phyloP scores from a whole-genome alignment of 2,329 filamentous ascomycete species.

The Paecilomyces variotii region DNA sequence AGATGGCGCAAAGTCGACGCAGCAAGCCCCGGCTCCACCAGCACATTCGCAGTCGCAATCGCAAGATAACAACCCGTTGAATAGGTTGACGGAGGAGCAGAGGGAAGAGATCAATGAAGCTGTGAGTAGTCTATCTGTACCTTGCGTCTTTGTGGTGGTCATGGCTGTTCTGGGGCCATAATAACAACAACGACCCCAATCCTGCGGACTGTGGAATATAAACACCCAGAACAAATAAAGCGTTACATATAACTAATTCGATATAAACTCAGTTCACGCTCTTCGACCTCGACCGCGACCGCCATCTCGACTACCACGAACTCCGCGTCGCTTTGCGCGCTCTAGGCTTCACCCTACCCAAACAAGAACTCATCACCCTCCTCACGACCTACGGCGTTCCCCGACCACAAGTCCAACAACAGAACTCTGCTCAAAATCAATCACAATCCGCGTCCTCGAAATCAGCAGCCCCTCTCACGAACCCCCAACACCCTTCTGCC shows the following conservation, averaged over 20 bases:
- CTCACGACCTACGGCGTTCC: slow-evolving; percentile 74
- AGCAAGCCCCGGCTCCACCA: slow-evolving; percentile 26
- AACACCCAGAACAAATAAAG: not conserved
- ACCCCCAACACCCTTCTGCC: slow-evolving; percentile 52
- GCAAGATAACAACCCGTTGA: slow-evolving; percentile 43
- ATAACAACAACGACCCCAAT: not conserved
- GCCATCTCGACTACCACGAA: slow-evolving; percentile 93
- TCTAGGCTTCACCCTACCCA: slow-evolving; percentile 84
- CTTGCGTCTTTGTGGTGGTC: not conserved
- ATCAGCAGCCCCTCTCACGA: slow-evolving; percentile 10
- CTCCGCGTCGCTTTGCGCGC: slow-evolving; percentile 94
- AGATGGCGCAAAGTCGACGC: slow-evolving; percentile 20
- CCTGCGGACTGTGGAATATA: not conserved
- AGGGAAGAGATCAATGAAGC: slow-evolving; percentile 90
- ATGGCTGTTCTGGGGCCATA: not conserved
- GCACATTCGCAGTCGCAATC: slow-evolving; percentile 33
- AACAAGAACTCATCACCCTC: slow-evolving; percentile 72
- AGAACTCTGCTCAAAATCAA: slow-evolving; percentile 13
- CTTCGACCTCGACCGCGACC: slow-evolving; percentile 94
- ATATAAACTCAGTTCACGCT: slow-evolving; percentile 62
- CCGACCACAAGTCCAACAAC: slow-evolving; percentile 47
- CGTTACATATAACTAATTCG: not conserved
- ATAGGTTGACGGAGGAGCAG: slow-evolving; percentile 72
- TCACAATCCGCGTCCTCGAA: slow-evolving; percentile 22
- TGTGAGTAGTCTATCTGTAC: slow-evolving; percentile 46